A percentile compares a stretch with the other conserved stretches of the same genome.
Evolutionary conservation across 2,329 filamentous ascomycete species (phyloP).

Genomic region (Hypocrella siamensis): DNA sequence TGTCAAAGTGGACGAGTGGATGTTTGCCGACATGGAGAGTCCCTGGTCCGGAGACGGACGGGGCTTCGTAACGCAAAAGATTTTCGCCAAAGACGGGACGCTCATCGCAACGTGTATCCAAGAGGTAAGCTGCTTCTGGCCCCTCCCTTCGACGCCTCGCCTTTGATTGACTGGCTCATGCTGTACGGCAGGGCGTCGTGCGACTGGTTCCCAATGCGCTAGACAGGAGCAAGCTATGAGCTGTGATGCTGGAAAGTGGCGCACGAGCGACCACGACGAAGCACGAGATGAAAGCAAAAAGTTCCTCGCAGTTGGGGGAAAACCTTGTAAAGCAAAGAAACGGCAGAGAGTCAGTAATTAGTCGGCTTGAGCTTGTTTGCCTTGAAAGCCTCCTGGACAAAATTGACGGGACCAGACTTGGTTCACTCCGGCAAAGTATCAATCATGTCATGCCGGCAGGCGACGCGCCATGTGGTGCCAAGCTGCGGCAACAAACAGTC

Average conservation of each 20-base stretch:
- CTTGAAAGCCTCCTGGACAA: too few species aligned
- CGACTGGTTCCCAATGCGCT: background rate
- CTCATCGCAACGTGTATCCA: conserved; percentile 68
- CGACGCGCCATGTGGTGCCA: too few species aligned
- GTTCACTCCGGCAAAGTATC: too few species aligned
- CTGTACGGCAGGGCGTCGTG: conserved; percentile 2
- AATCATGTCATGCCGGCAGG: too few species aligned
- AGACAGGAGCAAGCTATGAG: conserved; percentile 1
- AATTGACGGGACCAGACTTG: too few species aligned
- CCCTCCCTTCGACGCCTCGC: background rate
- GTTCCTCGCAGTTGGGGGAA: too few species aligned
- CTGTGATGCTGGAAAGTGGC: background rate
- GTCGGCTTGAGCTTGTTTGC: too few species aligned
- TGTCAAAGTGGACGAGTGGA: conserved; percentile 55
- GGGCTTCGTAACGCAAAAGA: conserved; percentile 60
- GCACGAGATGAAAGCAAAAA: background rate
- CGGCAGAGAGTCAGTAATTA: too few species aligned
- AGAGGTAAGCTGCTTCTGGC: conserved; percentile 35
- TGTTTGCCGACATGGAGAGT: conserved; percentile 65
- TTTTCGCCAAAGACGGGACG: conserved; percentile 55
- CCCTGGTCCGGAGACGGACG: conserved; percentile 68
- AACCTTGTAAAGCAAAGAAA: background rate
- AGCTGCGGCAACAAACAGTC: too few species aligned
- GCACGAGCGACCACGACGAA: background rate
- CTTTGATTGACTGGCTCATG: background rate